phyloP scores from a whole-genome alignment of 2,329 filamentous ascomycete genomes.

The Thelonectria discophora region DNA sequence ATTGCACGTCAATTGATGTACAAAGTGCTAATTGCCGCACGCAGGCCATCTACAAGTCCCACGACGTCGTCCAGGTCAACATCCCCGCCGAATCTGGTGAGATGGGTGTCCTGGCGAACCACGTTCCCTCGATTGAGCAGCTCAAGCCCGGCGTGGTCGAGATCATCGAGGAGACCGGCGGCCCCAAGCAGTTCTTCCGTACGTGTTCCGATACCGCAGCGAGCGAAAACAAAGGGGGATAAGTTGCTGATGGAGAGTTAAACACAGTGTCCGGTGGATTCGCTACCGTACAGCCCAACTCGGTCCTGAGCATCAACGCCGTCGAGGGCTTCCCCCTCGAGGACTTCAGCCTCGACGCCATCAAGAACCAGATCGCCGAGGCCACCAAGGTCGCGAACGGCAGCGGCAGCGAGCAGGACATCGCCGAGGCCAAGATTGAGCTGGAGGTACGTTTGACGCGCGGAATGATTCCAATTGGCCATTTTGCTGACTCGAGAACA shows the following conservation, averaged over 20 bases:
- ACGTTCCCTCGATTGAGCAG: constrained; percentile 99
- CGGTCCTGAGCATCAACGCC: constrained; percentile 95
- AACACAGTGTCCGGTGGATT: constrained; percentile 90
- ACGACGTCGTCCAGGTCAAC: constrained; percentile 92
- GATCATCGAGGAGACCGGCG: constrained; percentile 90
- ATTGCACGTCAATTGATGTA: constrained; percentile 41
- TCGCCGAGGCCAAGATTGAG: constrained; percentile 99
- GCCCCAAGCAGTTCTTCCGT: constrained; percentile 98
- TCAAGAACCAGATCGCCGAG: constrained; percentile 90
- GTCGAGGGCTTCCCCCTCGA: constrained; percentile 94
- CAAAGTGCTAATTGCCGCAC: constrained; percentile 61
- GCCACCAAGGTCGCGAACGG: constrained; percentile 94
- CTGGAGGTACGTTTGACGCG: constrained; percentile 75
- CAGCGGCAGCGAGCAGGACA: constrained; percentile 92
- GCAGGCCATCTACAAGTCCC: constrained; percentile 75
- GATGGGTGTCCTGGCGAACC: constrained; percentile 99
- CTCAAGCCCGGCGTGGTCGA: constrained; percentile 96
- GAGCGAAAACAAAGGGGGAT: constrained; percentile 7
- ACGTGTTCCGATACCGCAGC: constrained; percentile 56
- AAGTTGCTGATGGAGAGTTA: constrained; percentile 33
- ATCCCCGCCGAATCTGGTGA: constrained; percentile 97
- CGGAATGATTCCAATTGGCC: constrained; percentile 6
- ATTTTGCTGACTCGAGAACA: constrained; percentile 54
- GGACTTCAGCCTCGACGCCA: constrained; percentile 92
- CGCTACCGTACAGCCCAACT: constrained; percentile 95